Evolutionary conservation across 345 rosid genomes (phyloP), one percentile per base, ranked within the genome.

Genomic region (Brassica incana): DNA sequence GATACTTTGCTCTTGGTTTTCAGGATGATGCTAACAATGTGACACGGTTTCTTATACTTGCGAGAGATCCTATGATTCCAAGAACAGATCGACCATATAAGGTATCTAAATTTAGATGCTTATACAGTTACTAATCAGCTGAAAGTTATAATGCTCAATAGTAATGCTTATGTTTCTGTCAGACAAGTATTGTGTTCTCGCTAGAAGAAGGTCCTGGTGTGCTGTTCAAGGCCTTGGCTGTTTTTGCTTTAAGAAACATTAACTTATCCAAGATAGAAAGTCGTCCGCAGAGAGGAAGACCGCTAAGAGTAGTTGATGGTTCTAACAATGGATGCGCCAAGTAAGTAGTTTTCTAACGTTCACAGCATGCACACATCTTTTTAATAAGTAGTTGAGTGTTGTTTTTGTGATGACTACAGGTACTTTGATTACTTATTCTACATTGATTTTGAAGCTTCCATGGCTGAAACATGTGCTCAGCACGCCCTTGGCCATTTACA

Each of bases 151-250:
- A n/a, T 30, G 58, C 25, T 30, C 66, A 40, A 27, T 61, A 38
- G 63, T 75, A 61, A 74, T 69, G 75, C 59, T 45, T 61, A 14
- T 72, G 45, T 66, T 58, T 80, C 30, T 56, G 16, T 66, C 85
- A 95, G 99, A 95, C 97, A 8, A 93, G 98, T 85, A 91, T 95
- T 40, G 99, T 90, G 83, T 95, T 93, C 87, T 83, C 94, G 30
- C 83, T 95, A n/a, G 98, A 93, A 80, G 97, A 93, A 85, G 99
- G 99, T 72, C 94, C 97, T 10, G 99, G 98, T 20, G 73, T 88
- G 81, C 86, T 95, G 74, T 91, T 93, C 83, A 91, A 91, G 79
- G 99, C 97, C 56, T 85, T 95, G 76, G 92, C 98, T 25, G 99
- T 90, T 75, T 95, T 95, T 86, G 88, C 98, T 54, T 74, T 87